A percentile compares a stretch with the other conserved stretches of the same genome.
Conservation (phyloP, 179 eudicot species). For the Amaranthus tricolor region DNA sequence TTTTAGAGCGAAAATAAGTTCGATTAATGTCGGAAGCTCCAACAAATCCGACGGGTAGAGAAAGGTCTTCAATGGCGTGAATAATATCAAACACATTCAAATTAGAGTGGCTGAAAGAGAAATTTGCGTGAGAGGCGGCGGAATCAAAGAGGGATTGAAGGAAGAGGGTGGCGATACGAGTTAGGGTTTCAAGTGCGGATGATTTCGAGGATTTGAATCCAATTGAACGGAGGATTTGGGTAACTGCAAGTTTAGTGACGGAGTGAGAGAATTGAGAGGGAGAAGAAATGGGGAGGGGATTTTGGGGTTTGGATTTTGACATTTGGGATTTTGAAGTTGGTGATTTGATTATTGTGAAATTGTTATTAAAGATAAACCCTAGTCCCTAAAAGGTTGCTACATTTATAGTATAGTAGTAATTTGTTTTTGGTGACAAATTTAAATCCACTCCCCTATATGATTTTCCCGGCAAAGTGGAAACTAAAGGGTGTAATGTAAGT, state of each 20-base stretch:
- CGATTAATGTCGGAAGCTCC: slow-evolving; percentile 26
- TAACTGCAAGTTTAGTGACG: slow-evolving; percentile 42
- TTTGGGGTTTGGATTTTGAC: slow-evolving; percentile 9
- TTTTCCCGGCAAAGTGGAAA: too few relatives aligned
- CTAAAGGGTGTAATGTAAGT: too few relatives aligned
- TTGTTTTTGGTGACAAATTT: too few relatives aligned
- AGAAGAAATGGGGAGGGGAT: neutral
- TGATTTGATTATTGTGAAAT: too few relatives aligned
- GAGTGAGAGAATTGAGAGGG: slow-evolving; percentile 33
- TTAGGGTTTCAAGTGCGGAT: slow-evolving; percentile 49
- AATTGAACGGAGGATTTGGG: slow-evolving; percentile 50
- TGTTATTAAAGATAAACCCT: too few relatives aligned
- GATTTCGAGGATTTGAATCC: slow-evolving; percentile 46
- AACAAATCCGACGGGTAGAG: slow-evolving; percentile 37
- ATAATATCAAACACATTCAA: slow-evolving; percentile 47
- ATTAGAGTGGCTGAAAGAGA: slow-evolving; percentile 37
- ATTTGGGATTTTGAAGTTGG: neutral
- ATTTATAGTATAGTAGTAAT: too few relatives aligned
- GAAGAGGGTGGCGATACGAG: slow-evolving; percentile 49
- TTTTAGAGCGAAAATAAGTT: slow-evolving; percentile 13
- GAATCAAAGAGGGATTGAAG: slow-evolving; percentile 33
- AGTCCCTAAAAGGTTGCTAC: too few relatives aligned
- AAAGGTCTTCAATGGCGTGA: slow-evolving; percentile 46
- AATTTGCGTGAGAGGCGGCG: slow-evolving; percentile 37
- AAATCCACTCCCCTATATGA: too few relatives aligned